Base-by-base conservation (phyloP, 345 rosid species). In the Eucalyptus sp. region DNA sequence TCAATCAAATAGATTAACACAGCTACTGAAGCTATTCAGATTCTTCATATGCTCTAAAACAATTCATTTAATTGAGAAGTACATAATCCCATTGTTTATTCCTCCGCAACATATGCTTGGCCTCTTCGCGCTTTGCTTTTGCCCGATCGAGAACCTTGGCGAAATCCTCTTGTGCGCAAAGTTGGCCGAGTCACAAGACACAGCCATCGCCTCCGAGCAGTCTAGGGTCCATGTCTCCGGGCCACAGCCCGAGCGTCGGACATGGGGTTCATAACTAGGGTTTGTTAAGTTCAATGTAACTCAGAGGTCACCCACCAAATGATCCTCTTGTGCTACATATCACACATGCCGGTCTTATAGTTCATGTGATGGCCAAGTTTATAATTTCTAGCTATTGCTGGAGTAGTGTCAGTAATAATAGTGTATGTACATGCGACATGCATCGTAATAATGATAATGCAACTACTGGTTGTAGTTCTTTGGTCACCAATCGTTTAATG, bases 201-300 rank as follows among this genome's bases (percentile, higher is more conserved):
- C 79, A 68, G 24, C 24, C 80, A 33, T 68, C 20, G 7, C 80
- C 24, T 68, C 44, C 24, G 25, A 8, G 7, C 24, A 3, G 44
- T 68, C 22, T 85, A 49, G 86, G 91, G 52, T 92, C 93, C 25
- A 93, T 94, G 4, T 50, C 83, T 10, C 94, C 91, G 46, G 95
- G 95, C 31, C 92, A 91, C 50, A 93, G 94, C 56, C 95, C 95
- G 3, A 93, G 95, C 33, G 90, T 93, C 86, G 95, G 95, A 17
- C 94, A 93, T 88, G 90, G 89, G 56, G 87, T 90, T 86, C 87
- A 86, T 33, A 89, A 86, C 43, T 91, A 89, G 80, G 43, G 80
- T 68, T 62, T 31, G 43, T 33, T 8, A 31, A 68, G 24, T 68
- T 33, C 24, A 10, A 33, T 31, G 41, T n/a, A 66, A 66, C 79